A percentile compares a stretch with the other conserved stretches of the same genome.
Evolutionary conservation across 768 basidiomycete species (phyloP).

Genomic region (Boletus speciosus): DNA sequence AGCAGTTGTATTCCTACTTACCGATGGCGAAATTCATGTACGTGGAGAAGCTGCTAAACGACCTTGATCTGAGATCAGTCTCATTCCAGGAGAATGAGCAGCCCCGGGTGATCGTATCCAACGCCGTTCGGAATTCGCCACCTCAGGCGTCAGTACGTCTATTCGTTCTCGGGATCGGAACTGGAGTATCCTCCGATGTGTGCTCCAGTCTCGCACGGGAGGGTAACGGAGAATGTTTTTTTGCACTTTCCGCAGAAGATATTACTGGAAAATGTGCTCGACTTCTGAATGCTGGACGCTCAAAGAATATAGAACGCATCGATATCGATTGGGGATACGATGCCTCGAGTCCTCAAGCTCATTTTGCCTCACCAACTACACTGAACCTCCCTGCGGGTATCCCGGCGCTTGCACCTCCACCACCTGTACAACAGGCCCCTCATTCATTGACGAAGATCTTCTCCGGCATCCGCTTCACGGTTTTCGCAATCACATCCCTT

Average conservation of each 20-base stretch:
- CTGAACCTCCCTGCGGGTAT: constrained; percentile 9
- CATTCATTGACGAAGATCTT: constrained; percentile 30
- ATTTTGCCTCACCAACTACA: constrained; percentile 14
- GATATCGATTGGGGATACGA: constrained; percentile 47
- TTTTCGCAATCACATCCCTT: constrained; percentile 31
- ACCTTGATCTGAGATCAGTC: not conserved
- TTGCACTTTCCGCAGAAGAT: constrained; percentile 43
- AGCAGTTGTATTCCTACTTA: constrained; percentile 53
- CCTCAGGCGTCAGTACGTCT: constrained; percentile 40
- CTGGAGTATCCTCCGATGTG: constrained; percentile 44
- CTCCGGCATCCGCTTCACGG: constrained; percentile 32
- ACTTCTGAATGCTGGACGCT: constrained; percentile 50
- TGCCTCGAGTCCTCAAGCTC: not conserved
- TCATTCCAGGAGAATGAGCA: constrained; percentile 10
- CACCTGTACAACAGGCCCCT: constrained; percentile 34
- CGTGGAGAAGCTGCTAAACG: not conserved
- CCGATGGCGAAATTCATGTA: constrained; percentile 49
- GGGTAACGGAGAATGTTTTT: constrained; percentile 50
- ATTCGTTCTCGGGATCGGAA: constrained; percentile 59
- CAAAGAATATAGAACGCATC: constrained; percentile 43
- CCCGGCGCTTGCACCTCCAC: constrained; percentile 34
- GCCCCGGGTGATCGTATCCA: constrained; percentile 18
- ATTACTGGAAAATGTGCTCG: constrained; percentile 48
- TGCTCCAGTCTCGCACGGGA: constrained; percentile 52
- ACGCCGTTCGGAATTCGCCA: constrained; percentile 33